Evolutionary conservation across 805 yeast species (phyloP).

Genomic region (Blastobotrys peoriensis): DNA sequence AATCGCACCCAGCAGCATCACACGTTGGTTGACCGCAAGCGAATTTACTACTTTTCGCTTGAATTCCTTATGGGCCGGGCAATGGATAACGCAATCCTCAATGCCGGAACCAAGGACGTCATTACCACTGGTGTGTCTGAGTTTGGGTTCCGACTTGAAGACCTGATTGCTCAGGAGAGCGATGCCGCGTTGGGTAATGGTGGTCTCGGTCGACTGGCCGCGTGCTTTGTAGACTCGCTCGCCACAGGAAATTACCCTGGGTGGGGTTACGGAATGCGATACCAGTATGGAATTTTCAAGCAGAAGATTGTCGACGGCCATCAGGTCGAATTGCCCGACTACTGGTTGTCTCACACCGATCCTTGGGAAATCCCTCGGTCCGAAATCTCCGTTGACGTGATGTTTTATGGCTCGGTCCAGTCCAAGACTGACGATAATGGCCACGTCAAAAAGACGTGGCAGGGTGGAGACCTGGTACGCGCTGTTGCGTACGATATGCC

Average conservation of each 20-base stretch:
- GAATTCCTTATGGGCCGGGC: slow-evolving; percentile 95
- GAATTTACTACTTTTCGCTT: slow-evolving; percentile 79
- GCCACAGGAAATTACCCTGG: slow-evolving; percentile 84
- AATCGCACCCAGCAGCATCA: slow-evolving; percentile 88
- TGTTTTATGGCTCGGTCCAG: slow-evolving; percentile 77
- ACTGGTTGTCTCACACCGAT: slow-evolving; percentile 82
- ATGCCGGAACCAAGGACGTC: slow-evolving; percentile 59
- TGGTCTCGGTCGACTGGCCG: slow-evolving; percentile 90
- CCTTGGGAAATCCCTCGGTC: slow-evolving; percentile 91
- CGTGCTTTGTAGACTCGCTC: slow-evolving; percentile 86
- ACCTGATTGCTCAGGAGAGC: slow-evolving; percentile 76
- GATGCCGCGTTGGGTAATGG: slow-evolving; percentile 96
- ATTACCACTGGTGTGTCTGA: slow-evolving; percentile 54
- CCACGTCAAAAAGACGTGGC: slow-evolving; percentile 60
- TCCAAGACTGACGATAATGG: slow-evolving; percentile 49
- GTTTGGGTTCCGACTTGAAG: slow-evolving; percentile 84
- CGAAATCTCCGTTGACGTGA: slow-evolving; percentile 84
- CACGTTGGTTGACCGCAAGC: slow-evolving; percentile 73
- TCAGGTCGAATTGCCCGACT: slow-evolving; percentile 92
- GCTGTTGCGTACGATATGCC: slow-evolving; percentile 93
- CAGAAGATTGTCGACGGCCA: slow-evolving; percentile 87
- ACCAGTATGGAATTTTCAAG: slow-evolving; percentile 88
- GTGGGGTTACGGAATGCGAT: slow-evolving; percentile 94
- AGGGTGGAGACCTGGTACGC: slow-evolving; percentile 80
- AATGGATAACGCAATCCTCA: slow-evolving; percentile 86